Evolutionary conservation across 805 yeast genomes (phyloP).

Genomic region (Monosporozyma siamensis): DNA sequence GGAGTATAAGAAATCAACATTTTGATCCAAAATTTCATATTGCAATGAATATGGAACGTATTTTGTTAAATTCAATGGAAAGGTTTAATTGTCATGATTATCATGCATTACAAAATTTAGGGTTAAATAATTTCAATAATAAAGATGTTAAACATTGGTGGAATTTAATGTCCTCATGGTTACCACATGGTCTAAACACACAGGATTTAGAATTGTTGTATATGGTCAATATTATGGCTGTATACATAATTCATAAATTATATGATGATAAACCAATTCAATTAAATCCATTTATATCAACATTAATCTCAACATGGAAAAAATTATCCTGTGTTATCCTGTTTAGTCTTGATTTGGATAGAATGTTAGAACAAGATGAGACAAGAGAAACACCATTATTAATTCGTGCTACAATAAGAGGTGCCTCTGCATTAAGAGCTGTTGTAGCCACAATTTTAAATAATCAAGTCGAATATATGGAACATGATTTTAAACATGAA

Average conservation of each 20-base stretch:
- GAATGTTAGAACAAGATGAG: slow-evolving; percentile 37
- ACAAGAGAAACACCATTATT: slow-evolving; percentile 36
- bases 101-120: slow-evolving; percentile 10
- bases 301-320: slow-evolving; percentile 56
- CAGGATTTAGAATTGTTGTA: slow-evolving; percentile 39
- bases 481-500: slow-evolving; percentile 51
- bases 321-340: slow-evolving; percentile 50
- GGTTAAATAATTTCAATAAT: background rate
- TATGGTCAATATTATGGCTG: slow-evolving; percentile 35
- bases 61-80: slow-evolving; percentile 16
- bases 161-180: slow-evolving; percentile 31
- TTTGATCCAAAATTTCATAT: slow-evolving; percentile 21
- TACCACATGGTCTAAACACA: slow-evolving; percentile 30
- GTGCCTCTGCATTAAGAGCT: slow-evolving; percentile 54
- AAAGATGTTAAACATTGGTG: slow-evolving; percentile 14
- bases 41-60: slow-evolving; percentile 25
- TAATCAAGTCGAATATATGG: slow-evolving; percentile 33
- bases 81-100: slow-evolving; percentile 23
- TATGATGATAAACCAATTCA: slow-evolving; percentile 29
- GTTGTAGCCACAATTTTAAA: slow-evolving; percentile 54
- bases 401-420: slow-evolving; percentile 45
- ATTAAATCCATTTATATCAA: slow-evolving; percentile 53
- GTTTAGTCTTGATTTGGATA: slow-evolving; percentile 52
- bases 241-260: slow-evolving; percentile 38
- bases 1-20: background rate